A percentile compares a stretch with the other conserved stretches of the same genome.
Evolutionary conservation across 345 rosid species (phyloP).

Genomic region (Carallia pectinifolia): DNA sequence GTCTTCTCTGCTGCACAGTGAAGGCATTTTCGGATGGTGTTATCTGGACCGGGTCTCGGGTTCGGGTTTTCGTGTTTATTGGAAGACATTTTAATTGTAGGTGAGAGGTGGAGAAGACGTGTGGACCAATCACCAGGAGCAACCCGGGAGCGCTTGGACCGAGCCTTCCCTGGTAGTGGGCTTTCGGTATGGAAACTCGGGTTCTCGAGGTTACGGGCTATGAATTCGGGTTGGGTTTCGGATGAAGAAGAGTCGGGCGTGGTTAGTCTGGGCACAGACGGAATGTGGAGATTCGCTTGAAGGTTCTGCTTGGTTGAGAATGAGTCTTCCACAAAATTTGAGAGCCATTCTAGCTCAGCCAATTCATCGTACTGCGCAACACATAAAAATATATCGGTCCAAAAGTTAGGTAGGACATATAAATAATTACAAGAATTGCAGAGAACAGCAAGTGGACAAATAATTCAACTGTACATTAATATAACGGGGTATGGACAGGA

Average conservation of each 20-base stretch:
- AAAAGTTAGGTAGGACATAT: neutral
- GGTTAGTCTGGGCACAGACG: constrained; percentile 43
- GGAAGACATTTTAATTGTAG: constrained; percentile 14
- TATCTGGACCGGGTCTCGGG: constrained; percentile 9
- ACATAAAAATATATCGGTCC: neutral
- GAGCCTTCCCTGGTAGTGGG: constrained; percentile 59
- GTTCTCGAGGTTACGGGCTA: constrained; percentile 21
- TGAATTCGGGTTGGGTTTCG: constrained; percentile 28
- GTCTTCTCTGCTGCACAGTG: constrained; percentile 74
- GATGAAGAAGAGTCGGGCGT: constrained; percentile 51
- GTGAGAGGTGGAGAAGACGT: constrained; percentile 51
- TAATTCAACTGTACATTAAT: no score
- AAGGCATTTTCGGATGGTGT: constrained; percentile 42
- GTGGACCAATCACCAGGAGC: constrained; percentile 75
- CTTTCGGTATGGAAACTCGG: constrained; percentile 45
- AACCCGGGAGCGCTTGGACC: constrained; percentile 63
- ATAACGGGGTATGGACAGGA: no score
- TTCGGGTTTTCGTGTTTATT: constrained; percentile 27
- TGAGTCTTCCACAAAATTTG: constrained; percentile 73
- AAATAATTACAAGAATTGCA: no score
- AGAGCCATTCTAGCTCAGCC: constrained; percentile 83
- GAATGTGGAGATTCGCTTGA: constrained; percentile 35
- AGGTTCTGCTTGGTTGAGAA: constrained; percentile 51
- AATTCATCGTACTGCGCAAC: constrained; percentile 57
- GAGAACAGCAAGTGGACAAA: no score